These are phyloP conservation scores for Nitzschia palea DNA, from an alignment of 108 stramenopile genomes.

Conservation along the genomic window DNA sequence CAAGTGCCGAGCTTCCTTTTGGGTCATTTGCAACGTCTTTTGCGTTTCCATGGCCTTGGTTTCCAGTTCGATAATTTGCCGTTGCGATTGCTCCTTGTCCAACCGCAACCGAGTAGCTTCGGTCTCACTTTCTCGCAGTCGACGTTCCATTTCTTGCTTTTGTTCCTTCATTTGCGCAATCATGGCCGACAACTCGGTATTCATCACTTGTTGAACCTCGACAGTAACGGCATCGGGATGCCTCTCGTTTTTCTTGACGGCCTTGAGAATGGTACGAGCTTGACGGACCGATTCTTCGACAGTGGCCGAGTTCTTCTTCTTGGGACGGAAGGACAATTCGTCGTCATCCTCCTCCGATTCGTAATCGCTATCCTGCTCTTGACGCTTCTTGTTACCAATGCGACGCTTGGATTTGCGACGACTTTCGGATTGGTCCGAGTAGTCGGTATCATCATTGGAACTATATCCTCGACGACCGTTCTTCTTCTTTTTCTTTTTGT, in stretches of 20 bases:
- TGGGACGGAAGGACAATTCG: not conserved
- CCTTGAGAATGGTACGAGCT: conserved; percentile 8
- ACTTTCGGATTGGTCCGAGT: not conserved
- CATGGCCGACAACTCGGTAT: not conserved
- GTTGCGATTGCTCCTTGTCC: conserved; percentile 8
- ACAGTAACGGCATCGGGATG: not conserved
- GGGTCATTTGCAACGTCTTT: not conserved
- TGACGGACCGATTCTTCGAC: conserved; percentile 14
- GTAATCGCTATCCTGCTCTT: not conserved
- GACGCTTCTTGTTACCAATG: not conserved
- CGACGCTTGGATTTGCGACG: not conserved
- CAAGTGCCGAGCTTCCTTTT: not conserved
- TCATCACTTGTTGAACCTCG: conserved; percentile 12
- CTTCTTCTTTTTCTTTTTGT: not conserved
- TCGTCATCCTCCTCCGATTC: not conserved
- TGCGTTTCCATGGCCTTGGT: not conserved
- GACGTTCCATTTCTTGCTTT: conserved; percentile 5
- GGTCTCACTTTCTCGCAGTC: conserved; percentile 1
- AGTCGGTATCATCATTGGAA: not conserved
- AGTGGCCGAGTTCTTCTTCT: not conserved
- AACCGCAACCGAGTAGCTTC: conserved; percentile 1
- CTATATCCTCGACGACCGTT: not conserved
- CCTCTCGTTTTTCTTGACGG: not conserved
- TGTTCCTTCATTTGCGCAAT: conserved; percentile 13
- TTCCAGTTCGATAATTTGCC: not conserved